A percentile compares a stretch with the other conserved stretches of the same genome.
Conservation (phyloP, 495 filamentous ascomycete species). For the Podospora bellae-mahoneyi region DNA sequence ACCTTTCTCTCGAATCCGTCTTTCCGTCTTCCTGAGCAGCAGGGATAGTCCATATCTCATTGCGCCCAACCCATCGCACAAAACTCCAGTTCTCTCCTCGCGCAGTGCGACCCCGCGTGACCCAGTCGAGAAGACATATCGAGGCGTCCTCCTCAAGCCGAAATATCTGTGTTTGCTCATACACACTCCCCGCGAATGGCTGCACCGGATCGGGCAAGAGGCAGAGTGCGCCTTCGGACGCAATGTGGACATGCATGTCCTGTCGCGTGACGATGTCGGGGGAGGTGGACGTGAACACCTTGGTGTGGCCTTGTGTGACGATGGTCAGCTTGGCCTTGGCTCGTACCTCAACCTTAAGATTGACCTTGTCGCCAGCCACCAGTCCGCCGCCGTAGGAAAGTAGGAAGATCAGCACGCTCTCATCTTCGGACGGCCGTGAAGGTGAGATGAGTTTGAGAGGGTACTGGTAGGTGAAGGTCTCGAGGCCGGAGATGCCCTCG, state of each 20-base stretch:
- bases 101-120: conserved; percentile 78
- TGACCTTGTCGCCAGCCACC: conserved; percentile 77
- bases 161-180: conserved; percentile 79
- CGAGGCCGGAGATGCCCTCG: conserved; percentile 65
- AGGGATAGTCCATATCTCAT: conserved; percentile 69
- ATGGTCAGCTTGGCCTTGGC: conserved; percentile 67
- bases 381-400: conserved; percentile 94
- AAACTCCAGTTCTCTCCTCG: conserved; percentile 90
- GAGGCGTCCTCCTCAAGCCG: conserved; percentile 56
- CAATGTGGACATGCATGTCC: conserved; percentile 59
- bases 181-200: conserved; percentile 75
- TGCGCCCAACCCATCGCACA: conserved; percentile 68
- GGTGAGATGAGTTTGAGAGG: conserved; percentile 89
- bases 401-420: conserved; percentile 71
- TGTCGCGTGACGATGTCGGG: conserved; percentile 63
- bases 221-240: conserved; percentile 64
- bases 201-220: conserved; percentile 94
- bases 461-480: conserved; percentile 80
- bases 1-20: conserved; percentile 43
- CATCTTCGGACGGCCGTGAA: conserved; percentile 46
- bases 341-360: conserved; percentile 65
- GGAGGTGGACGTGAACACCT: conserved; percentile 78
- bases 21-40: not conserved
- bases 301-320: conserved; percentile 92
- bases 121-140: conserved; percentile 88